Evolutionary conservation across 2,329 filamentous ascomycete species (phyloP), one percentile per base, ranked within the genome.

Genomic region (Epichloe hybrida): DNA sequence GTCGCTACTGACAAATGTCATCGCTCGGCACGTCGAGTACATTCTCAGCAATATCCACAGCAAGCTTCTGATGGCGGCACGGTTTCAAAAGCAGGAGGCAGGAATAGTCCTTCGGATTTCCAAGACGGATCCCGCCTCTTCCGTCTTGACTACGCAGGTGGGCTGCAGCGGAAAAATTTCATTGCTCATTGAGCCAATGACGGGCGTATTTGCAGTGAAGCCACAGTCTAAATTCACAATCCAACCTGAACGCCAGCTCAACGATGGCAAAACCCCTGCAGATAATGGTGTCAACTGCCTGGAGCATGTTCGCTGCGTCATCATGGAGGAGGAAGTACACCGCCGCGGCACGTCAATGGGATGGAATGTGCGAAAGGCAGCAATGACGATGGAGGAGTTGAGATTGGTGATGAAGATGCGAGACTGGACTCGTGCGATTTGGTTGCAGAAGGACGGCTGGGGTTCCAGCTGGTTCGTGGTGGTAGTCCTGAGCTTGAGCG

Each of bases 401-500:
- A 78, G 81, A 53, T 74, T 75, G 50, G 70, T 79, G 20, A 68
- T 84, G 38, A 83, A 85, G 54, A 77, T 80, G 12, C 73, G 79
- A 39, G 79, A 84, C 49, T 72, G 80, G 48, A 75, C 81, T 53
- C 80, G 83, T 52, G 72, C 78, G 37, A 71, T 81, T 15, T 86
- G 89, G 69, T 82, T 94, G 55, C 79, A 76, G 59, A 83, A 81
- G 58, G 72, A 72, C 52, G 80, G 79, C n/a, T 95, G 90, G 87
- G 74, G 74, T 9, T 63, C 76, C 13, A 71, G 77, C 49, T 95
- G 88, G 86, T 79, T 83, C 55, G 69, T 94, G 39, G 81, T 83
- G 56, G 75, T 85, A 44, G 80, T 81, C 49, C 75, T 88, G 62
- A 82, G 83, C 62, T 73, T 86, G 61, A 74, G 76, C 59, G 86